Evolutionary conservation across 2,329 filamentous ascomycete genomes (phyloP).

Genomic region (Mycosphaerella sp.): DNA sequence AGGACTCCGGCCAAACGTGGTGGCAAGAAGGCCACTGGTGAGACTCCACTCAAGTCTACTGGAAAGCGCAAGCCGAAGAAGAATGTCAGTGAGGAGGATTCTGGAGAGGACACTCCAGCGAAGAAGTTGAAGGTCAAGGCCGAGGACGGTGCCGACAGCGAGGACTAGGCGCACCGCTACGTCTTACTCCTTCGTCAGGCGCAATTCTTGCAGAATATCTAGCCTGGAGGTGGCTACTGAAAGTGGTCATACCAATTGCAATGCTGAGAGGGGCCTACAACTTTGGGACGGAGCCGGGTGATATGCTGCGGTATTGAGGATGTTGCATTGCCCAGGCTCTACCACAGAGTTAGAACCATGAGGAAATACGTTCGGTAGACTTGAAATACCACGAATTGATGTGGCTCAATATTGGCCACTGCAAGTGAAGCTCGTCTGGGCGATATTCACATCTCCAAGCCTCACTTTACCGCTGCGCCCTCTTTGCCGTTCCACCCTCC

Average conservation of each 20-base stretch:
- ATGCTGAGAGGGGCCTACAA: not conserved
- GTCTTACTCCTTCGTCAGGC: slow-evolving; percentile 4
- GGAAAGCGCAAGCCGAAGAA: slow-evolving; percentile 1
- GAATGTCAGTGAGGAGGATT: not conserved
- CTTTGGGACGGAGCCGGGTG: no score
- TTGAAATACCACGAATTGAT: no score
- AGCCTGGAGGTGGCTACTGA: not conserved
- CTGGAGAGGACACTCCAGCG: not conserved
- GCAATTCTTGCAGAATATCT: not conserved
- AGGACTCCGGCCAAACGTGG: slow-evolving; percentile 1
- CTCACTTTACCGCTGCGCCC: no score
- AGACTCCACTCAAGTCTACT: not conserved
- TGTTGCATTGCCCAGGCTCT: no score
- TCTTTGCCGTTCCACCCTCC: no score
- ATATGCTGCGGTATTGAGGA: no score
- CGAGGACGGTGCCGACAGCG: not conserved
- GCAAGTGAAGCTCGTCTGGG: no score
- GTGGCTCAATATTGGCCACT: no score
- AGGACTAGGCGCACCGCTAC: slow-evolving; percentile 5
- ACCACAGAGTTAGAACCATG: no score
- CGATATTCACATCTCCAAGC: no score
- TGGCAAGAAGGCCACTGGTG: not conserved
- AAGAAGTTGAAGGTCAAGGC: not conserved
- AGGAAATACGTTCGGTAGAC: no score
- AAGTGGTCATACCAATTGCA: not conserved